A percentile compares a stretch with the other conserved stretches of the same genome.
phyloP scores from a whole-genome alignment of 805 yeast species.

The Candida schatavii region DNA sequence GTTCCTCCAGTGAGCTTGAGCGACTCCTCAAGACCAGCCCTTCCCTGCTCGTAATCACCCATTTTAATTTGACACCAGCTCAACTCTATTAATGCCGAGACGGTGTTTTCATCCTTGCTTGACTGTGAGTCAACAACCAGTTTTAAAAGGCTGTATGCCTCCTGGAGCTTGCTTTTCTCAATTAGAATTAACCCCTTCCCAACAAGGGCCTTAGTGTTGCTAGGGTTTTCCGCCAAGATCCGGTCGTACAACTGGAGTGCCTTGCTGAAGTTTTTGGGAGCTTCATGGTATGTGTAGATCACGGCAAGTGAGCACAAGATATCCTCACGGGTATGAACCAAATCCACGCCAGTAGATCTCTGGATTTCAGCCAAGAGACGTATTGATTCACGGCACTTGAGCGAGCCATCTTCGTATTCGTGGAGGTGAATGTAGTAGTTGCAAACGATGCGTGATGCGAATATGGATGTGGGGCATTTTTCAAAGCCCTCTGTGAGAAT shows the following conservation, averaged over 20 bases:
- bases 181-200: constrained; percentile 80
- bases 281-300: constrained; percentile 78
- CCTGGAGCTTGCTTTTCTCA: constrained; percentile 56
- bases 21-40: constrained; percentile 46
- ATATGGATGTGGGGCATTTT: constrained; percentile 38
- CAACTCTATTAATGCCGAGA: constrained; percentile 58
- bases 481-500: constrained; percentile 52
- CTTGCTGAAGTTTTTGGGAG: constrained; percentile 80
- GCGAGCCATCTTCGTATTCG: constrained; percentile 63
- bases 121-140: constrained; percentile 48
- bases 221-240: constrained; percentile 45
- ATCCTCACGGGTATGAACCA: constrained; percentile 54
- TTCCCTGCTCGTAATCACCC: constrained; percentile 50
- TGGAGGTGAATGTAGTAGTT: constrained; percentile 56
- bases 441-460: constrained; percentile 66
- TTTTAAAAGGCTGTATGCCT: constrained; percentile 53
- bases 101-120: constrained; percentile 46
- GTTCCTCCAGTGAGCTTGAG: constrained; percentile 45
- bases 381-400: constrained; percentile 59
- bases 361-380: constrained; percentile 48
- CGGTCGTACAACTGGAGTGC: constrained; percentile 72
- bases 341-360: constrained; percentile 43
- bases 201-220: constrained; percentile 59
- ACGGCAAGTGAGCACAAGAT: constrained; percentile 67
- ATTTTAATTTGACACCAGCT: constrained; percentile 75